phyloP scores from a whole-genome alignment of 345 rosid species.

The Hibiscus tridactylites region DNA sequence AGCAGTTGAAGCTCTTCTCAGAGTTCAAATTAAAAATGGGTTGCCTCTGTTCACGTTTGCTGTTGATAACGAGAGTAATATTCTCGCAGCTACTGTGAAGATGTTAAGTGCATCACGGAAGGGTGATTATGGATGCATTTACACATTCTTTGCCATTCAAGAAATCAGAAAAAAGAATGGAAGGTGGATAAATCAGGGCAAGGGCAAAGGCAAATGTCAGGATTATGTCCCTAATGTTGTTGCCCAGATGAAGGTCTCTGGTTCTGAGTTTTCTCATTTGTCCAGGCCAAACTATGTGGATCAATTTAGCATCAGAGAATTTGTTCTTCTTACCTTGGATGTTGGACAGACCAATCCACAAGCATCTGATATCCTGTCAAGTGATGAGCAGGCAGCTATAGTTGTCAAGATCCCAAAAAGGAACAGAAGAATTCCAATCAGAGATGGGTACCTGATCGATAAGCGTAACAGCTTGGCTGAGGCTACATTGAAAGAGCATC shows the following conservation, averaged over 20 bases:
- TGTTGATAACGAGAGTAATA: slow-evolving; percentile 55
- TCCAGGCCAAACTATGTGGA: slow-evolving; percentile 18
- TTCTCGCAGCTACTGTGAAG: slow-evolving; percentile 75
- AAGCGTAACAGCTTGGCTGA: slow-evolving; percentile 4
- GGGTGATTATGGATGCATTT: slow-evolving; percentile 49
- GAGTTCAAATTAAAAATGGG: slow-evolving; percentile 71
- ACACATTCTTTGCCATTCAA: slow-evolving; percentile 62
- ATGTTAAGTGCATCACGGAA: slow-evolving; percentile 31
- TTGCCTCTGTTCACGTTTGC: slow-evolving; percentile 81
- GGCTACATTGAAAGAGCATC: slow-evolving; percentile 21
- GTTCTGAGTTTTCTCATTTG: slow-evolving; percentile 26
- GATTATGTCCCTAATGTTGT: slow-evolving; percentile 60
- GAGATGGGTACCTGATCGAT: slow-evolving; percentile 23
- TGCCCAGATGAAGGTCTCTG: slow-evolving; percentile 74
- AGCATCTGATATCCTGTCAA: slow-evolving; percentile 41
- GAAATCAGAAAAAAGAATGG: slow-evolving; percentile 70
- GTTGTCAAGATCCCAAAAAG: slow-evolving; percentile 49
- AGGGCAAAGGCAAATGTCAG: slow-evolving; percentile 33
- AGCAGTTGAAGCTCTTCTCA: slow-evolving; percentile 67
- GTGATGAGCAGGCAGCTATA: slow-evolving; percentile 80
- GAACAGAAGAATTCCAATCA: slow-evolving; percentile 10
- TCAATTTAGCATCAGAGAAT: slow-evolving; percentile 43
- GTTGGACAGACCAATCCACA: slow-evolving; percentile 32
- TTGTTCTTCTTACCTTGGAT: slow-evolving; percentile 55
- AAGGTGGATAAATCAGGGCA: slow-evolving; percentile 68